phyloP scores from a whole-genome alignment of 768 basidiomycete species.

The Naganishia onofrii region DNA sequence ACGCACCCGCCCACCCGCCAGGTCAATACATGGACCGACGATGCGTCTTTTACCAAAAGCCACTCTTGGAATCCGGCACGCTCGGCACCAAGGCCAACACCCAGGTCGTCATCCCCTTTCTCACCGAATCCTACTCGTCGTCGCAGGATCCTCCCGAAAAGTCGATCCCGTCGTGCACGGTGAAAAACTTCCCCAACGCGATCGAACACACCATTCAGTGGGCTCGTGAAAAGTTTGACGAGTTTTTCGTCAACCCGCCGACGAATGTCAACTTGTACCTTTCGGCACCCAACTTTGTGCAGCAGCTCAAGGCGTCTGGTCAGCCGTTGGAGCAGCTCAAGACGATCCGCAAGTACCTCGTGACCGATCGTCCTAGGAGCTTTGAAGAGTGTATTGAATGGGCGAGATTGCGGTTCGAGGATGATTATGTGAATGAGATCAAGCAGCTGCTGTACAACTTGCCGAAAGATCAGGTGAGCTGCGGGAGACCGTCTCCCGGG shows the following conservation, averaged over 20 bases:
- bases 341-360: constrained; percentile 82
- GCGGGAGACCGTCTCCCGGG: background rate
- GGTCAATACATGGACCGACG: constrained; percentile 98
- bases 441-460: constrained; percentile 87
- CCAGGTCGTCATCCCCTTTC: constrained; percentile 87
- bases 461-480: constrained; percentile 78
- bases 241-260: constrained; percentile 86
- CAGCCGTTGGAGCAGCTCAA: constrained; percentile 85
- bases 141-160: constrained; percentile 99
- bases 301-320: constrained; percentile 84
- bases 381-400: constrained; percentile 97
- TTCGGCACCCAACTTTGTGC: constrained; percentile 91
- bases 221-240: constrained; percentile 89
- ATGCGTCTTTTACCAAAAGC: constrained; percentile 93
- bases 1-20: constrained; percentile 46
- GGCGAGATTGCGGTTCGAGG: constrained; percentile 93
- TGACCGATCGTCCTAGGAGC: constrained; percentile 86
- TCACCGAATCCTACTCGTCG: constrained; percentile 94
- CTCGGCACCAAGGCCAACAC: constrained; percentile 97
- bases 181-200: constrained; percentile 98
- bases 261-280: constrained; percentile 94
- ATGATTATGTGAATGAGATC: constrained; percentile 88
- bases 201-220: constrained; percentile 99
- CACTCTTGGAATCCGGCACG: constrained; percentile 93
- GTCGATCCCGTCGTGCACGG: constrained; percentile 91